A percentile compares a stretch with the other conserved stretches of the same genome.
These are phyloP conservation scores for Kuraishia piskuri DNA, from an alignment of 805 yeast genomes.

Conservation along the genomic window DNA sequence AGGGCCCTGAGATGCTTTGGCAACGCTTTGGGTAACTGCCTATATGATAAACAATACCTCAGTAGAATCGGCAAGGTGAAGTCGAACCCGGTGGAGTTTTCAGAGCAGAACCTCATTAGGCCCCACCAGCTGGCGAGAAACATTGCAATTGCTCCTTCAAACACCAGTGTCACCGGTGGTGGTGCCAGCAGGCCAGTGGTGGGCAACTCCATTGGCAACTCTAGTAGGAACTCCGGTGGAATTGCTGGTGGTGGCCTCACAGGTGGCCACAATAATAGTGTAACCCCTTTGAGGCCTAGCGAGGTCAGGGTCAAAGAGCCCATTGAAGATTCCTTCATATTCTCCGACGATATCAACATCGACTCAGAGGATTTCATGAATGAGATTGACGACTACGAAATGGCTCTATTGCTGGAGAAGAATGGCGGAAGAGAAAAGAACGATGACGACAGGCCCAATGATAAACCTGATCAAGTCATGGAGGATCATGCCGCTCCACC, in stretches of 20 bases:
- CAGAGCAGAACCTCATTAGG: slow-evolving; percentile 23
- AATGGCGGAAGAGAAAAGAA: not conserved
- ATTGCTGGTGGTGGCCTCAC: no score
- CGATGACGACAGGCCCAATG: not conserved
- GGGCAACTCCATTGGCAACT: not conserved
- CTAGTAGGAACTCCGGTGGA: not conserved
- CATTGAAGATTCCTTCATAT: slow-evolving; percentile 42
- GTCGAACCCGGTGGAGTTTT: slow-evolving; percentile 19
- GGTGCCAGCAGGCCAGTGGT: not conserved
- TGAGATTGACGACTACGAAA: slow-evolving; percentile 20
- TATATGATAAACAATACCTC: slow-evolving; percentile 67
- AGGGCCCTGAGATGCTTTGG: slow-evolving; percentile 77
- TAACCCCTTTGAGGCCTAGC: slow-evolving; percentile 1
- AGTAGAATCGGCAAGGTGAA: slow-evolving; percentile 37
- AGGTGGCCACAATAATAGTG: not conserved
- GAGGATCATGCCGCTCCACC: slow-evolving; percentile 1
- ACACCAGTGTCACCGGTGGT: not conserved
- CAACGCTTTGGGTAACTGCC: slow-evolving; percentile 70
- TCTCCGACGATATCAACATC: slow-evolving; percentile 32
- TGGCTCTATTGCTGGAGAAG: slow-evolving; percentile 8
- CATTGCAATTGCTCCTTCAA: not conserved
- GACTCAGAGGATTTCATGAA: slow-evolving; percentile 10
- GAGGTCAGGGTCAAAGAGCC: slow-evolving; percentile 8
- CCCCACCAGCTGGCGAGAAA: not conserved
- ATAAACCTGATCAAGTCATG: not conserved